Conservation (phyloP, 805 yeast species). For the Candida wancherniae region DNA sequence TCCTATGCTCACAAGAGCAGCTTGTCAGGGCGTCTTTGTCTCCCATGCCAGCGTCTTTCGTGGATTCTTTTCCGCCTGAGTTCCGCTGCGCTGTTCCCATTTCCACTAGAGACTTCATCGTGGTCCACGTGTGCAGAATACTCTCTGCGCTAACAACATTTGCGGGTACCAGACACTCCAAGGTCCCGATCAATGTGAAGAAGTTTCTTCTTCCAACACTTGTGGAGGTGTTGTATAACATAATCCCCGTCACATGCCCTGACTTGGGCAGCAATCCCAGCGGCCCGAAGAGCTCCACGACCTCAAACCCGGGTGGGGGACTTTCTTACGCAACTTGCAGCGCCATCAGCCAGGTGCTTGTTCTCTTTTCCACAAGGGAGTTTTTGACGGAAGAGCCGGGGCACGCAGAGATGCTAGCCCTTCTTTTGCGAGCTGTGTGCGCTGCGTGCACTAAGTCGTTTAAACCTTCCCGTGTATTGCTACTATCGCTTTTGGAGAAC, state of each 20-base stretch:
- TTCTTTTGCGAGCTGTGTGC: conserved; percentile 53
- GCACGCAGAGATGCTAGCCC: conserved; percentile 54
- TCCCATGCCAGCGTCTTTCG: conserved; percentile 42
- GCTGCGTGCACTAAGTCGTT: conserved; percentile 49
- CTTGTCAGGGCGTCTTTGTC: conserved; percentile 38
- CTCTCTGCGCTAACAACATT: conserved; percentile 22
- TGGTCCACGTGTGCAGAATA: conserved; percentile 44
- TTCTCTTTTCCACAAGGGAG: conserved; percentile 30
- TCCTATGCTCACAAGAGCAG: conserved; percentile 39
- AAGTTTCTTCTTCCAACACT: conserved; percentile 39
- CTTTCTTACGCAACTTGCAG: conserved; percentile 49
- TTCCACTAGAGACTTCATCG: conserved; percentile 61
- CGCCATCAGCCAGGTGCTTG: conserved; percentile 40
- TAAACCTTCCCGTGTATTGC: conserved; percentile 47
- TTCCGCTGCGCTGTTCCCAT: conserved; percentile 43
- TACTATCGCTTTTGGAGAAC: conserved; percentile 46
- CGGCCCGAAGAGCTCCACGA: conserved; percentile 22
- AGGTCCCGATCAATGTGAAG: conserved; percentile 24
- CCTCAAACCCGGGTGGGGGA: conserved; percentile 35
- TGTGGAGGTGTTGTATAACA: conserved; percentile 57
- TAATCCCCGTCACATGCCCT: conserved; percentile 38
- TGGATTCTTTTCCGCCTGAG: conserved; percentile 49
- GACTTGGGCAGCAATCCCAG: conserved; percentile 14
- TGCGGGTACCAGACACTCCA: conserved; percentile 9
- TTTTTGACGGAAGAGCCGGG: conserved; percentile 35